Evolutionary conservation across 2,329 filamentous ascomycete species (phyloP), one percentile per base, ranked within the genome.

Genomic region (Aspergillus persii): DNA sequence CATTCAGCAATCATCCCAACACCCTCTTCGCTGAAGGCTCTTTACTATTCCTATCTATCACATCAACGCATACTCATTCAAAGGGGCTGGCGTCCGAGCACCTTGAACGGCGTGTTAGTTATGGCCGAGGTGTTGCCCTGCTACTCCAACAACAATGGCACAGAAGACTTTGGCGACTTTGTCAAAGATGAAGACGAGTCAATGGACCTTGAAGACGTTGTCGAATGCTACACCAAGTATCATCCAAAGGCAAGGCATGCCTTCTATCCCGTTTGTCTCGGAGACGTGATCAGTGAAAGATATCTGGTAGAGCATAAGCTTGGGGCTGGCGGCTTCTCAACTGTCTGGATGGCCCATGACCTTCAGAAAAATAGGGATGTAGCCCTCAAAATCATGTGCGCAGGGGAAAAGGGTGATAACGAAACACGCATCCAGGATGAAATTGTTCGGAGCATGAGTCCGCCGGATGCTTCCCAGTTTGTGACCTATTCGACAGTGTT

Each of bases 261-360:
- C 36, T 62, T 65, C 52, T 67, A 68, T 56, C 64, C 65, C 1
- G 53, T 66, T 48, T 26, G 6, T 26, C 46, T 67, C 8, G 65
- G 61, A 50, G 63, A 69, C 57, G 48, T 69, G 18, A 61, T 68
- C 27, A 59, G 66, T 39, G 54, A 59, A 29, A 63, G 68, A 51
- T 70, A 71, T 47, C 48, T 65, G 39, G 50, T 69, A 31, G 66
- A 66, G 53, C 62, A 68, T 52, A 71, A 71, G 54, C 47, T 69
- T 15, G 67, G 66, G 15, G 60, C 49, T 58, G 66, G 67, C 0
- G 63, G 65, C 36, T 63, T 61, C 33, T 66, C 66, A 2, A 70
- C 66, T 18, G 66, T 69, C 46, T 71, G 66, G 69, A 63, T 72
- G 61, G 68, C 66, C 27, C 60, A 59, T 61, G 67, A 69, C 52